Evolutionary conservation across 1,284 basidiomycete species (phyloP), one percentile per base, ranked within the genome.

Genomic region (Xerocomus alliaceus): DNA sequence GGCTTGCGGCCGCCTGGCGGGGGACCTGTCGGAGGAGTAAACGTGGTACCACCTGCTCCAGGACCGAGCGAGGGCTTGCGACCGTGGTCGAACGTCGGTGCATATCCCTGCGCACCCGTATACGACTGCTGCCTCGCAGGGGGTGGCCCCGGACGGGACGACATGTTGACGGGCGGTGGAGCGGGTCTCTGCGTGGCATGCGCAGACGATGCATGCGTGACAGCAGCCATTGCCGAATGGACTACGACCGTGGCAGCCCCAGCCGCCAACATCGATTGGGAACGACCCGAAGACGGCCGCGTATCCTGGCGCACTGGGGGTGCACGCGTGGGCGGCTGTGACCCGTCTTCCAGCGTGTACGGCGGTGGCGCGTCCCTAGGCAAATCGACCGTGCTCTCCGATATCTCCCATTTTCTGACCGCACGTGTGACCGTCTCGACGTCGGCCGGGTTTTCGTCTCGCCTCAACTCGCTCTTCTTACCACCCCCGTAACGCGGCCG

Each of bases 321-420:
- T 29, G 24, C 24, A 22, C 41, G 41, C 11, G 41, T 22, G 24
- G 11, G 7, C n/a, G n/a, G n/a, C n/a, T n/a, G n/a, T n/a, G n/a
- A n/a, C n/a, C n/a, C 80, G 11, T 76, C 83, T 65, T 89, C 86
- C 13, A 90, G 72, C 13, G 82, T 82, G 68, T 92, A 91, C 7
- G 89, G 87, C 4, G 90, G 90, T 0, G 88, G 87, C 7, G 76
- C 77, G n/a, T 87, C 87, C 32, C 83, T 81, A 52, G 78, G 11
- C 20, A 15, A 24, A 5, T 15, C 29, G 0, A 12, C 39, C 5
- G n/a, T n/a, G 12, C 20, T 45, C 18, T 32, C 41, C 2, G 63
- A 63, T 4, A 63, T 24, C 26, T 54, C 62, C 74, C 69, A 73
- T 26, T 28, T 31, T 3, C 58, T 28, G 34, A 75, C 54, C 9